Percentiles rank a stretch among this genome's conserved stretches.
Conservation (phyloP, 83 land plant species). For the Picea engelmannii region DNA sequence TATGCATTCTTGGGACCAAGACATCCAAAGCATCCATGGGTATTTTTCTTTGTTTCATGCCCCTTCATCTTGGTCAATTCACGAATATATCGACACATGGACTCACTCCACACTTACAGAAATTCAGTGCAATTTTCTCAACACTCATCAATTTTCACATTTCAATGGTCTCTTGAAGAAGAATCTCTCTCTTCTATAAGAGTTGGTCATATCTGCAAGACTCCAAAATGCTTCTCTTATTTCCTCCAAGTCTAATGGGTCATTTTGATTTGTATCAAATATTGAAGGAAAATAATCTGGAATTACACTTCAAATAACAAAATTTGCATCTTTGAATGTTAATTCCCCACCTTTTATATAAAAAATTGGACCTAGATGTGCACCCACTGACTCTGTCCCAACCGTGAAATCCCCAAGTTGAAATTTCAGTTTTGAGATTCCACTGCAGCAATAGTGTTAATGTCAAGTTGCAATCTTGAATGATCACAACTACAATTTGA, state of each 20-base stretch:
- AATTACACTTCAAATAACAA: constrained; percentile 85
- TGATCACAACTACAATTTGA: constrained; percentile 92
- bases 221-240: too few relatives aligned
- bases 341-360: constrained; percentile 95
- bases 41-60: constrained; percentile 87
- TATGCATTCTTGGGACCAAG: constrained; percentile 99
- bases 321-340: constrained; percentile 96
- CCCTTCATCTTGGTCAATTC: constrained; percentile 99
- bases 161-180: constrained; percentile 43
- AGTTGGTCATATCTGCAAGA: constrained; percentile 36
- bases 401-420: constrained; percentile 92
- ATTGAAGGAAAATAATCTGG: constrained; percentile 96
- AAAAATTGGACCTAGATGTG: constrained; percentile 47
- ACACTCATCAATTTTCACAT: constrained; percentile 51
- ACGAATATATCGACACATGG: constrained; percentile 98
- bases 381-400: constrained; percentile 95
- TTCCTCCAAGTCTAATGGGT: too few relatives aligned
- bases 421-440: constrained; percentile 94
- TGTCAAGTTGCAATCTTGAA: constrained; percentile 99
- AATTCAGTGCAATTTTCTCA: constrained; percentile 94
- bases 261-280: constrained; percentile 46
- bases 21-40: constrained; percentile 98
- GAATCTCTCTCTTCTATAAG: constrained; percentile 79
- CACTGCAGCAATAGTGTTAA: constrained; percentile 97
- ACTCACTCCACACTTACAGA: constrained; percentile 94